Base-by-base conservation (phyloP, 768 basidiomycete species). In the Pisolithus orientalis region DNA sequence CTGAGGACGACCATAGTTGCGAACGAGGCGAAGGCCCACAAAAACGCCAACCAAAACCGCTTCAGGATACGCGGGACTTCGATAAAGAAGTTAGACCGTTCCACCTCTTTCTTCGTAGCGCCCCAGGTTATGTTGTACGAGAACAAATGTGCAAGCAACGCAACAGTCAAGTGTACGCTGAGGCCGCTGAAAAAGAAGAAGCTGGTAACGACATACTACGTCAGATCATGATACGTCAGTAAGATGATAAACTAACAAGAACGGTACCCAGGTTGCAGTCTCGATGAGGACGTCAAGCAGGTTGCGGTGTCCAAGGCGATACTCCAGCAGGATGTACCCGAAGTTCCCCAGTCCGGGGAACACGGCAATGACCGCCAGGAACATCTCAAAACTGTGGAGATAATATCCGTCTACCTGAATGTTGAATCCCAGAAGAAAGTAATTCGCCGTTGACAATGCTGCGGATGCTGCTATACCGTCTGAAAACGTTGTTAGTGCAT, bases 71-170 rank as follows among this genome's bases (percentile, higher is more conserved):
- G 80, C 1, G 93, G 93, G 11, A 93, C 82, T 66, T 95, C 92
- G 50, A 86, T 80, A 79, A 88, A 93, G 75, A 95, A 93, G 64
- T 93, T 94, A 6, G 87, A 89, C 44, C 81, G 77, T 67, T 93
- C 85, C 39, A 94, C 89, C 68, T 90, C 87, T 78, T 92, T 93
- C 60, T 80, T 76, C 7, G 82, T 84, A 29, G 80, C 74, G 4
- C 74, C 71, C 82, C 82, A 83, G 13, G 67, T 69, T 61, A 79
- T 76, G 62, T 84, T 74, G 59, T 80, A 83, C 34, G 79, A 79
- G 61, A 81, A 76, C 25, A 82, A 25, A 63, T 83, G 82, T 1
- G 79, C 74, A 42, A 79, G 68, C 39, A 83, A 70, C 2, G 82
- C 79, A 29, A 74, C 64, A 0, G 74, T 70, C 57, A 83, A 70